Conservation (phyloP, 2,329 filamentous ascomycete genomes). For the Metarhizium sp. region DNA sequence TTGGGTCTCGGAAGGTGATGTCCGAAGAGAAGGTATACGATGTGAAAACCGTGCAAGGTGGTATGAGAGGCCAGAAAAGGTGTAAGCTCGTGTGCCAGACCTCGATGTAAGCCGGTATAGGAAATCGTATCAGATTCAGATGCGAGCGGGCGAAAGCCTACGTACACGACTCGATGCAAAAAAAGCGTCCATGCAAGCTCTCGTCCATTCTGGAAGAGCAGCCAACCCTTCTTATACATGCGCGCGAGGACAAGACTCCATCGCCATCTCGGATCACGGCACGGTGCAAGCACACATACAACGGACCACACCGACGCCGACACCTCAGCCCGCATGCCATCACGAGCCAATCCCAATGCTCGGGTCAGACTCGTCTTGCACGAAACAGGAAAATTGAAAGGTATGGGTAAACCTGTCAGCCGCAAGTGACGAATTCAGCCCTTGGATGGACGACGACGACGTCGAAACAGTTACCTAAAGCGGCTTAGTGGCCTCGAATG, state of each 20-base stretch:
- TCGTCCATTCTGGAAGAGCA: no score
- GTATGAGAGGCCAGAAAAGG: no score
- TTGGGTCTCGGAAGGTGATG: no score
- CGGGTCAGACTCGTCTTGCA: neutral
- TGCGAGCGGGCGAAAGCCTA: no score
- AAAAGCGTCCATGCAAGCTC: no score
- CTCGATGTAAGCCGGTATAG: no score
- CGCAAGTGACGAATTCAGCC: neutral
- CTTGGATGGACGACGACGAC: neutral
- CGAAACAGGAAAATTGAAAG: neutral
- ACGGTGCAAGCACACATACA: neutral
- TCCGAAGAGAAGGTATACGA: no score
- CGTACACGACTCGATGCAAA: no score
- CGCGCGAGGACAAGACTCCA: neutral
- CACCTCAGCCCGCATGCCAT: neutral
- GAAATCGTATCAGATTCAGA: no score
- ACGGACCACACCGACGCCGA: no score
- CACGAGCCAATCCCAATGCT: neutral
- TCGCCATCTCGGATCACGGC: neutral
- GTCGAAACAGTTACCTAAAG: constrained; percentile 2
- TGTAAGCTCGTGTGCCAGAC: no score
- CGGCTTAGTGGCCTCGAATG: neutral
- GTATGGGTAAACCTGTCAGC: neutral
- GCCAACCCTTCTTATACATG: neutral
- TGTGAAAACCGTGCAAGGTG: no score